These are phyloP conservation scores for Centella asiatica DNA, from an alignment of 129 eudicot species.

Conservation along the genomic window DNA sequence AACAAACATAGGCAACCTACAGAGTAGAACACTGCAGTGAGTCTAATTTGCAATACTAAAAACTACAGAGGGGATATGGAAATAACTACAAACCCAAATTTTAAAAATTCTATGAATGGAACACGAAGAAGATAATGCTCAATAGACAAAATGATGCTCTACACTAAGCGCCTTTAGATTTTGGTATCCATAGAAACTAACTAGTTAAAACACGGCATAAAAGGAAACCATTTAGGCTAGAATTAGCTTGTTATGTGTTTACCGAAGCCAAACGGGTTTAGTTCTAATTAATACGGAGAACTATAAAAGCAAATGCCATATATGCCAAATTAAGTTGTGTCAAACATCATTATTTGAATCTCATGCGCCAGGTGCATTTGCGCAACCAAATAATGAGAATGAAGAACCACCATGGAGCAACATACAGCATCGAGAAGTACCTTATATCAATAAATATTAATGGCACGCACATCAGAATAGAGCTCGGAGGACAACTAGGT, in stretches of 20 bases:
- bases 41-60: background rate
- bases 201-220: background rate
- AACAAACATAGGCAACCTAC: background rate
- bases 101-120: background rate
- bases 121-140: background rate
- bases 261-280: too few relatives aligned
- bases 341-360: background rate
- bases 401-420: constrained; percentile 76
- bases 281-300: too few relatives aligned
- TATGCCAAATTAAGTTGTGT: too few relatives aligned
- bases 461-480: constrained; percentile 64
- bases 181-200: background rate
- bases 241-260: too few relatives aligned
- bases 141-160: background rate
- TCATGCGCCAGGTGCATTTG: constrained; percentile 57
- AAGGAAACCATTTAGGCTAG: too few relatives aligned
- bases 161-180: background rate
- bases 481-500: constrained; percentile 77
- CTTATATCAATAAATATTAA: constrained; percentile 61
- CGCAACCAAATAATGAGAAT: constrained; percentile 62
- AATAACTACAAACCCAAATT: too few relatives aligned
- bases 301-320: too few relatives aligned
- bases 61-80: background rate
- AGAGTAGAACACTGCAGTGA: too few relatives aligned
- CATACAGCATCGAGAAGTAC: constrained; percentile 68